Evolutionary conservation across 306 rosid genomes (phyloP), one percentile per base, ranked within the genome.

Genomic region (Hylodesmum podocarpum): DNA sequence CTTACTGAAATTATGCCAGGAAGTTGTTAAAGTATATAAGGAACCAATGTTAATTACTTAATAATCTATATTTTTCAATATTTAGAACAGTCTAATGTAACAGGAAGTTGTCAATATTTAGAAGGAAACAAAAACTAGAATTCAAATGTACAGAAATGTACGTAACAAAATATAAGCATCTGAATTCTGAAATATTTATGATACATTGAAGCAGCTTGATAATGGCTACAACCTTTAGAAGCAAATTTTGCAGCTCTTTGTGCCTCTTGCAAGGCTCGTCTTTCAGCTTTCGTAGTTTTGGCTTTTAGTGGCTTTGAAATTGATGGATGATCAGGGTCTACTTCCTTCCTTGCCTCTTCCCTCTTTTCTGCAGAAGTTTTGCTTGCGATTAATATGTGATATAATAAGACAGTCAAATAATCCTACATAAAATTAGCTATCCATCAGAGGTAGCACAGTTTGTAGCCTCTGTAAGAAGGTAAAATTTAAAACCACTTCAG

Each of bases 221-320:
- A 77, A 58, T 14, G 9, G 46, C 33, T 16, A 44, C 61, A 80
- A 92, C 97, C 98, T 87, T 88, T 93, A 19, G 88, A 76, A n/a
- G 87, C 79, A 70, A 86, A 89, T 86, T 93, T 93, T 44, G 89
- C 92, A 78, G 96, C 97, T 62, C 96, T 89, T 64, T 93, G 96
- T 66, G 95, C 93, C 80, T 93, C 97, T 80, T 93, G 98, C 78
- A 89, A 51, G n/a, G 97, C 92, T 18, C 93, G 91, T 63, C 95
- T 91, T 77, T 93, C 95, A 22, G 89, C 97, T 85, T 88, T 93
- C 27, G 96, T 86, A n/a, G 88, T 80, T 87, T 91, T 89, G 25
- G 53, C 76, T 82, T 88, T 91, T 58, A 71, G 59, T 3, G 87
- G 79, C 75, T 85, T 82, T 16, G 87, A 77, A 76, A 63, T 73